These are phyloP conservation scores for Stachybotrys echinatus DNA, from an alignment of 2,329 filamentous ascomycete genomes.

Conservation along the genomic window DNA sequence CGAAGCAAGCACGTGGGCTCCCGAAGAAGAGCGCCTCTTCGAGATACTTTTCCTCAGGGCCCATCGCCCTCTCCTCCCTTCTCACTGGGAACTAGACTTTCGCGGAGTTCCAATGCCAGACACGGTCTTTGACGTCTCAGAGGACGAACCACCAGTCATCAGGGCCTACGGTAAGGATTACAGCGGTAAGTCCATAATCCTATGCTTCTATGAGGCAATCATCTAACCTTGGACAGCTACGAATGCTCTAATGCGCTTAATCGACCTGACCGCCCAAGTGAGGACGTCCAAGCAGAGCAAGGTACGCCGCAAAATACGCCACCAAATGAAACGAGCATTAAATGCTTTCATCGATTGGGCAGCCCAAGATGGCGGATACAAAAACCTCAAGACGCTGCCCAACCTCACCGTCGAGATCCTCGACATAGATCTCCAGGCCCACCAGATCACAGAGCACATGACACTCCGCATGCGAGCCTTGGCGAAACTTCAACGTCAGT, in stretches of 20 bases:
- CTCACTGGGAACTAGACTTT: slow-evolving; percentile 35
- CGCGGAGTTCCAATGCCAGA: slow-evolving; percentile 32
- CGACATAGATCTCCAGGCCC: slow-evolving; percentile 19
- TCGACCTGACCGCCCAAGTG: slow-evolving; percentile 32
- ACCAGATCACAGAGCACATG: slow-evolving; percentile 28
- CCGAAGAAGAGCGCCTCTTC: slow-evolving; percentile 40
- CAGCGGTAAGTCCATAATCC: slow-evolving; percentile 20
- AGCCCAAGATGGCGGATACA: slow-evolving; percentile 32
- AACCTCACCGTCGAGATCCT: slow-evolving; percentile 33
- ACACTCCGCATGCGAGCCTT: slow-evolving; percentile 27
- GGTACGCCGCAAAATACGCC: slow-evolving; percentile 22
- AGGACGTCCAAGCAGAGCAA: slow-evolving; percentile 28
- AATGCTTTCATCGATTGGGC: slow-evolving; percentile 33
- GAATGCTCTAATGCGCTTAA: slow-evolving; percentile 28
- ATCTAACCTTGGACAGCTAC: slow-evolving; percentile 28
- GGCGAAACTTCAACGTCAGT: slow-evolving; percentile 29
- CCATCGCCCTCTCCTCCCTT: slow-evolving; percentile 32
- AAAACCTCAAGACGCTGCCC: slow-evolving; percentile 25
- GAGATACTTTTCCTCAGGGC: slow-evolving; percentile 36
- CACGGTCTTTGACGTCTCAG: slow-evolving; percentile 25
- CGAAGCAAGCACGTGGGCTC: slow-evolving; percentile 43
- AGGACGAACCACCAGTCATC: slow-evolving; percentile 27
- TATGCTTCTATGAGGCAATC: neutral
- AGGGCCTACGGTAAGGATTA: slow-evolving; percentile 31
- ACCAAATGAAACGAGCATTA: slow-evolving; percentile 27